Conservation (phyloP, 768 basidiomycete genomes). For the Podaxis sp. region DNA sequence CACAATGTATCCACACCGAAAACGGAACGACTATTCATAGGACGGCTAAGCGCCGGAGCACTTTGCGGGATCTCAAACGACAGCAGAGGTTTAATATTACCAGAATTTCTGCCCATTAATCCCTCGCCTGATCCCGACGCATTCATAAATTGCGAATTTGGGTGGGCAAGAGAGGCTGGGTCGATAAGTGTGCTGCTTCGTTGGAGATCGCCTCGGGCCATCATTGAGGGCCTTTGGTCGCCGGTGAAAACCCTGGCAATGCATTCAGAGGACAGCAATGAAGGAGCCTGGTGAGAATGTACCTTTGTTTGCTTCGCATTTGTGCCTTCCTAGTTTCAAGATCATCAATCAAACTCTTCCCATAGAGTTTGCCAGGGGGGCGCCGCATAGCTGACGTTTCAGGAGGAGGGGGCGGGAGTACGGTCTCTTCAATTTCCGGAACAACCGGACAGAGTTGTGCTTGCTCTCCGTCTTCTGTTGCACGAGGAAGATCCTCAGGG, state of each 20-base stretch:
- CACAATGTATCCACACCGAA: conserved; percentile 93
- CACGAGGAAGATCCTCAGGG: conserved; percentile 61
- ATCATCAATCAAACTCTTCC: conserved; percentile 87
- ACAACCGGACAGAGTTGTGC: conserved; percentile 41
- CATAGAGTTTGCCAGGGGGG: conserved; percentile 81
- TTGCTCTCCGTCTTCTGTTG: conserved; percentile 77
- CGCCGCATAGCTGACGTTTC: conserved; percentile 27
- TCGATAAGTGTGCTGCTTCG: conserved; percentile 73
- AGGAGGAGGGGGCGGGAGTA: conserved; percentile 22
- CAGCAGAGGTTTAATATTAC: conserved; percentile 59
- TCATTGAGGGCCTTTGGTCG: conserved; percentile 90
- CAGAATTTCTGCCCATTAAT: conserved; percentile 45
- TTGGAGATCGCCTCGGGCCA: conserved; percentile 57
- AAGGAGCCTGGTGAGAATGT: conserved; percentile 7
- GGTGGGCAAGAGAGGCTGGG: conserved; percentile 54
- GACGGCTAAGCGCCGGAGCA: conserved; percentile 20
- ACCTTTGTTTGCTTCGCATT: conserved; percentile 85
- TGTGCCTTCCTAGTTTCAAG: conserved; percentile 78
- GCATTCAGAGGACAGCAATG: not conserved
- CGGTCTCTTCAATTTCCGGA: conserved; percentile 29
- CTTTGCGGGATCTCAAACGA: conserved; percentile 42
- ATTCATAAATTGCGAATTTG: conserved; percentile 39
- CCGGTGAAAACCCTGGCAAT: conserved; percentile 74
- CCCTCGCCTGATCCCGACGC: conserved; percentile 33
- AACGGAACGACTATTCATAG: conserved; percentile 61